phyloP scores from a whole-genome alignment of 2,329 filamentous ascomycete genomes.

The Fusarium mexicanum region DNA sequence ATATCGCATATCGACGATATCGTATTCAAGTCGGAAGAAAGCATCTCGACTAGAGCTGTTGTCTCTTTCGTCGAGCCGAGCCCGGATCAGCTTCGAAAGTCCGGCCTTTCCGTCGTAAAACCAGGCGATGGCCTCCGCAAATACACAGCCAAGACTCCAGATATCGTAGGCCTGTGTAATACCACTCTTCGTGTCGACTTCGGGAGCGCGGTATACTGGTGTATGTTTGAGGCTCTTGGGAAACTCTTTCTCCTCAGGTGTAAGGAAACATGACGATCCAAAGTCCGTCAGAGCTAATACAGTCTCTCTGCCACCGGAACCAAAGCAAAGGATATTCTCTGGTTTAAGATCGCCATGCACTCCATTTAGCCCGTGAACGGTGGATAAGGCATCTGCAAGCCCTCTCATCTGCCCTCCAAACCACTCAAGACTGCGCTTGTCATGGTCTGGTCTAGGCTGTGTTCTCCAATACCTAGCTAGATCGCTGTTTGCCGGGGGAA shows the following conservation, averaged over 20 bases:
- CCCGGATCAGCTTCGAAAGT: accelerated
- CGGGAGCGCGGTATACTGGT: background rate
- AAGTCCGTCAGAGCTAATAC: background rate
- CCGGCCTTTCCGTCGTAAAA: accelerated
- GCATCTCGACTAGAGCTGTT: background rate
- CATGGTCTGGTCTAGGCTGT: background rate
- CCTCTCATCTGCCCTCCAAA: background rate
- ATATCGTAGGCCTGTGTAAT: background rate
- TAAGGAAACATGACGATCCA: background rate
- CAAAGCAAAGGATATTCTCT: background rate
- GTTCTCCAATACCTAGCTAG: background rate
- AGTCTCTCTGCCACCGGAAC: accelerated
- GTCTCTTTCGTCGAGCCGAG: accelerated
- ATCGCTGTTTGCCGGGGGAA: background rate
- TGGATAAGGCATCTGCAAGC: background rate
- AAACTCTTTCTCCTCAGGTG: accelerated
- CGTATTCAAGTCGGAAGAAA: background rate
- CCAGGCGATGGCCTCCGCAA: background rate
- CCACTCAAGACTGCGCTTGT: background rate
- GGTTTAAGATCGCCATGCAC: background rate
- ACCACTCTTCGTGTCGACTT: background rate
- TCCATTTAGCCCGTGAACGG: background rate
- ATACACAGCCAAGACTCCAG: background rate
- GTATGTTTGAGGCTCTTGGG: background rate
- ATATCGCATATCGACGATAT: accelerated